Percentiles rank a stretch among this genome's conserved stretches.
Conservation (phyloP, 179 eudicot genomes). For the Corrigiola litoralis region DNA sequence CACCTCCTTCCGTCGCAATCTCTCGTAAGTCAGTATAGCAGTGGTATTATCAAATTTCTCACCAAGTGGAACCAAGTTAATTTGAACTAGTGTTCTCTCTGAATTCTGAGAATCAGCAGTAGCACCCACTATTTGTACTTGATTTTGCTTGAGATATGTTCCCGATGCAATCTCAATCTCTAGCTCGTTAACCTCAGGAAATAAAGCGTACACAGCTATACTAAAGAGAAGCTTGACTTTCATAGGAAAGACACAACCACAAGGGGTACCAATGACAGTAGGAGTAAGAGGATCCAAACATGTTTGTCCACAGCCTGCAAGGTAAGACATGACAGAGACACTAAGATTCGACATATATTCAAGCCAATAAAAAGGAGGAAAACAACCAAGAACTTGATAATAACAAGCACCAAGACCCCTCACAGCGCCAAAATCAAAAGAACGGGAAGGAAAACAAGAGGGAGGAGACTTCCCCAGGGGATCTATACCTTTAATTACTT, state of each 20-base stretch:
- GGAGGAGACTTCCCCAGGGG: neutral
- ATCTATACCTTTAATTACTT: neutral
- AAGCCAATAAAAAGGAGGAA: neutral
- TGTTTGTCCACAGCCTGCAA: slow-evolving; percentile 78
- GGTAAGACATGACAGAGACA: slow-evolving; percentile 2
- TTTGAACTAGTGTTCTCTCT: slow-evolving; percentile 67
- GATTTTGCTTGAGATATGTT: slow-evolving; percentile 76
- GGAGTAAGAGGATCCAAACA: slow-evolving; percentile 82
- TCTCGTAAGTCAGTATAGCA: slow-evolving; percentile 67
- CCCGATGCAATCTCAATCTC: slow-evolving; percentile 83
- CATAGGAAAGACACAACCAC: slow-evolving; percentile 93
- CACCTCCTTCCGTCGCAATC: slow-evolving; percentile 68
- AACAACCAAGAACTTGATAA: neutral
- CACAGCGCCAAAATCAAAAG: neutral
- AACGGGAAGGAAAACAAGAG: neutral
- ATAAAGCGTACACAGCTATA: slow-evolving; percentile 70
- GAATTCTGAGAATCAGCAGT: slow-evolving; percentile 75
- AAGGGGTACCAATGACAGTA: slow-evolving; percentile 72
- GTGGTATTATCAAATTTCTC: slow-evolving; percentile 89
- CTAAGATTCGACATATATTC: neutral
- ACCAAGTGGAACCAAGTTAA: slow-evolving; percentile 85
- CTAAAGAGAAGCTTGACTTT: slow-evolving; percentile 68
- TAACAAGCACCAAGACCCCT: neutral
- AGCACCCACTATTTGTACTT: slow-evolving; percentile 89
- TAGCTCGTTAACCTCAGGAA: slow-evolving; percentile 67